Evolutionary conservation across 2,329 filamentous ascomycete species (phyloP), one percentile per base, ranked within the genome.

Genomic region (Ophiostoma montium): DNA sequence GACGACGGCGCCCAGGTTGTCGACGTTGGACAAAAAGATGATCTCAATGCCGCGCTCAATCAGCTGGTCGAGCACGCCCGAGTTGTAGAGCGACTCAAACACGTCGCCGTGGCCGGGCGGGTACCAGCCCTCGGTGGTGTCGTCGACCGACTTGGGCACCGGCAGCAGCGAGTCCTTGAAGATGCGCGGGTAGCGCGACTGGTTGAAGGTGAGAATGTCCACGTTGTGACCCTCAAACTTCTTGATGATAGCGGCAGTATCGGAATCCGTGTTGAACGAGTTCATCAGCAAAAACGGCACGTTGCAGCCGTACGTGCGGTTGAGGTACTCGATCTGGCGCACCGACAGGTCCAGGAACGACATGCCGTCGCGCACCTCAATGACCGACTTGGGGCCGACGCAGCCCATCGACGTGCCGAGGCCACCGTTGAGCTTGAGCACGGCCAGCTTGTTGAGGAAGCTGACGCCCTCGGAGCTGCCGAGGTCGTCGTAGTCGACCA

Each of bases 191-290:
- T 96, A 98, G 61, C 89, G 80, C 56, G 92, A 98, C 74, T 98
- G 92, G 78, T 98, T 98, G 82, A 98, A 98, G 66, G 92, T 96
- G 66, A 96, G 76, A 67, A 98, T 96, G 65, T 98, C 92, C 63
- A 98, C 94, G 67, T 95, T 95, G 80, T 98, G 92, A 56, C 92
- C 92, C 74, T 98, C 90, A 72, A 96, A 98, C 76, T 98, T 98
- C 82, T 98, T 98, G 76, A 98, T 98, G 71, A 98, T 98, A 70
- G 87, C 88, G 55, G 89, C 88, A 47, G 92, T 98, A 65, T 98
- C 92, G 61, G 90, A 80, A 67, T 98, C 89, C 65, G 92, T 98
- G 80, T 98, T 98, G 85, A 98, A 98, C 50, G 92, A 96, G 82
- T 98, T 98, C 92, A 98, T 98, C 60, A 98, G 82, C 58, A 98